A percentile compares a stretch with the other conserved stretches of the same genome.
Evolutionary conservation across 148 eudicot genomes (phyloP).

Genomic region (Chenopodium album): DNA sequence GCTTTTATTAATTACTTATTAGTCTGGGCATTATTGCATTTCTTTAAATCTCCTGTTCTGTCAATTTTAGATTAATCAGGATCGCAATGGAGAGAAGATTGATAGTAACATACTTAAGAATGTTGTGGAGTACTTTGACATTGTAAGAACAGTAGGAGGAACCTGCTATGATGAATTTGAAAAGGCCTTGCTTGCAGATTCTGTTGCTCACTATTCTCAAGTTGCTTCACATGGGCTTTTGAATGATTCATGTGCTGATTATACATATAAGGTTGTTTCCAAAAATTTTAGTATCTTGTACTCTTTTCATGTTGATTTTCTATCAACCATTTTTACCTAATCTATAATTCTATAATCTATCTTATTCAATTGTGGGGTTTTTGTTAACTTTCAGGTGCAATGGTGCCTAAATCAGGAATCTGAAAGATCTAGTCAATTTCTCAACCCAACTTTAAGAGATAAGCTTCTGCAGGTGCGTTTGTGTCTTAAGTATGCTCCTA

Average conservation of each 20-base stretch:
- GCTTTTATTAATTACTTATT: background rate
- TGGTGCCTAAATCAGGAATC: slow-evolving; percentile 28
- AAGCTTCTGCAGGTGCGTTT: slow-evolving; percentile 31
- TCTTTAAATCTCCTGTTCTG: background rate
- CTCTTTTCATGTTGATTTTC: background rate
- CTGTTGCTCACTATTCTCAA: slow-evolving; percentile 38
- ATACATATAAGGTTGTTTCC: slow-evolving; percentile 31
- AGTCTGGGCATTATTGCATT: background rate
- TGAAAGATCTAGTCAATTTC: slow-evolving; percentile 25
- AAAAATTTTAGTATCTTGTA: background rate
- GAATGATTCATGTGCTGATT: slow-evolving; percentile 34
- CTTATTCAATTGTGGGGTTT: background rate
- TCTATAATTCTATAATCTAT: background rate
- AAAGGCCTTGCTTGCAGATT: slow-evolving; percentile 25
- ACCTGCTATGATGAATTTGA: slow-evolving; percentile 28
- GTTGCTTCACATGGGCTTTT: slow-evolving; percentile 38
- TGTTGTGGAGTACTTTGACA: slow-evolving; percentile 27
- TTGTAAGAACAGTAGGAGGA: slow-evolving; percentile 17
- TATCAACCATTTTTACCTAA: background rate
- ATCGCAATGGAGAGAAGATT: slow-evolving; percentile 31
- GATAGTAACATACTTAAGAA: slow-evolving; percentile 28
- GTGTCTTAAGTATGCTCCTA: background rate
- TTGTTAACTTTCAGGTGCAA: slow-evolving; percentile 26
- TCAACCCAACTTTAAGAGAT: slow-evolving; percentile 14
- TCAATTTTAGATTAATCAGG: slow-evolving; percentile 33